Base-by-base conservation (phyloP, 148 eudicot genomes). In the Spergularia marina region DNA sequence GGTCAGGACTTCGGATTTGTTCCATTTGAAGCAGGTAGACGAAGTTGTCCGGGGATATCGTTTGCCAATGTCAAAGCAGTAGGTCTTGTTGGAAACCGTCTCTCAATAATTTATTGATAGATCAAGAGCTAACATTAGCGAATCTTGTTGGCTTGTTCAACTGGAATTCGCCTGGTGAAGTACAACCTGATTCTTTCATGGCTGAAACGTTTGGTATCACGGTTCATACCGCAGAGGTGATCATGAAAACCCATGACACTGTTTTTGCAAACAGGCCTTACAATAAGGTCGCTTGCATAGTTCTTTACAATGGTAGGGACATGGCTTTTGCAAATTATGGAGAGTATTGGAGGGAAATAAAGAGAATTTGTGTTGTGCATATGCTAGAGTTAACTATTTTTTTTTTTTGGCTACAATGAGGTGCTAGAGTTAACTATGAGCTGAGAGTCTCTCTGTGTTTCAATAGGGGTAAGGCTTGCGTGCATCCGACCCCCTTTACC, bases 161-260 rank as follows among this genome's bases (percentile, higher is more conserved):
- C 20, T 84, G 81, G 74, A 60, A 23, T 6, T 51, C 78, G 56
- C 82, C 84, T 10, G 17, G 41, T 47, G 83, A 78, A 12, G 49
- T 36, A 4, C 53, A 36, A 3, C 36, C 1, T 12, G 65, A 77
- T 70, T 18, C 82, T 51, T 75, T 81, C 39, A 49, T 76, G 80
- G 40, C 23, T 39, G 84, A 84, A 73, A 0, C 18, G 25, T 13
- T 12, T 2, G 84, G 84, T 12, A 1, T 67, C 0, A 57, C 81
- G 0, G 23, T 63, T 9, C 75, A 52, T 47, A 56, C 76, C 51
- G 87, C 84, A 12, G 73, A 53, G 0, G 80, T 83, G 59, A 72
- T 87, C 60, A 74, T 83, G 86, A 82, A 83, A 66, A 84, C 81
- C 58, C 81, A 87, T 58, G 87, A 87, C 41, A 53, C 53, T 3